Conservation (phyloP, 225 moss, liverwort and hornwort species). For the Bryoerythrophyllum caledonicum region DNA sequence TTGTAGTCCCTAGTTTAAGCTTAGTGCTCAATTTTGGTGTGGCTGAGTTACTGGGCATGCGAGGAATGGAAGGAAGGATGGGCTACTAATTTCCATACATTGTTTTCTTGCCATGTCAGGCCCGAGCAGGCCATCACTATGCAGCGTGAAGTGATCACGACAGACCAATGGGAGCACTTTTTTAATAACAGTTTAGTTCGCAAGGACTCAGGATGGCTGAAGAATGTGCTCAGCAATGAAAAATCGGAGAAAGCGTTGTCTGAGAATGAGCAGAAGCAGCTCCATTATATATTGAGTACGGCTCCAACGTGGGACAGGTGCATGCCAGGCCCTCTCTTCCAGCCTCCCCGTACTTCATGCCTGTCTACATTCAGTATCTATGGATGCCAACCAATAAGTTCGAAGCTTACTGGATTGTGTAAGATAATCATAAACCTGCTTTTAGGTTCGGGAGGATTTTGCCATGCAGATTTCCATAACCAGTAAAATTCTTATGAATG, state of each 20-base stretch:
- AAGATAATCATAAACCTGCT: slow-evolving; percentile 8
- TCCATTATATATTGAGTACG: slow-evolving; percentile 72
- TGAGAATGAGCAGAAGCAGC: slow-evolving; percentile 64
- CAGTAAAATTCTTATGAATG: not conserved
- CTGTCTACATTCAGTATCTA: not conserved
- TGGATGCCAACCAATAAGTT: not conserved
- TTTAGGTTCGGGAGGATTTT: slow-evolving; percentile 9
- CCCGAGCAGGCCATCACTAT: slow-evolving; percentile 76
- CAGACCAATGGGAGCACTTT: slow-evolving; percentile 70
- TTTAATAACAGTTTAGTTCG: slow-evolving; percentile 44
- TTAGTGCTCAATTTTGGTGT: not conserved
- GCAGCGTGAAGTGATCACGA: slow-evolving; percentile 66
- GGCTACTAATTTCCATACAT: not conserved
- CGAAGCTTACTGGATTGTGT: not conserved
- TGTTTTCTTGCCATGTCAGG: slow-evolving; percentile 23
- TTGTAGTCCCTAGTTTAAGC: too few relatives aligned
- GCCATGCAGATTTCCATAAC: slow-evolving; percentile 10
- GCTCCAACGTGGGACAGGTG: slow-evolving; percentile 92
- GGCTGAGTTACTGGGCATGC: not conserved
- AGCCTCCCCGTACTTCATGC: slow-evolving; percentile 14
- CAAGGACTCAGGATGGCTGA: slow-evolving; percentile 68
- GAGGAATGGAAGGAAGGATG: not conserved
- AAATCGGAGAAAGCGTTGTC: slow-evolving; percentile 46
- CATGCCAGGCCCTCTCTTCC: slow-evolving; percentile 11
- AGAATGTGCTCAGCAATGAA: slow-evolving; percentile 41